phyloP scores from a whole-genome alignment of 108 stramenopile species.

The Asterionellopsis glacialis region DNA sequence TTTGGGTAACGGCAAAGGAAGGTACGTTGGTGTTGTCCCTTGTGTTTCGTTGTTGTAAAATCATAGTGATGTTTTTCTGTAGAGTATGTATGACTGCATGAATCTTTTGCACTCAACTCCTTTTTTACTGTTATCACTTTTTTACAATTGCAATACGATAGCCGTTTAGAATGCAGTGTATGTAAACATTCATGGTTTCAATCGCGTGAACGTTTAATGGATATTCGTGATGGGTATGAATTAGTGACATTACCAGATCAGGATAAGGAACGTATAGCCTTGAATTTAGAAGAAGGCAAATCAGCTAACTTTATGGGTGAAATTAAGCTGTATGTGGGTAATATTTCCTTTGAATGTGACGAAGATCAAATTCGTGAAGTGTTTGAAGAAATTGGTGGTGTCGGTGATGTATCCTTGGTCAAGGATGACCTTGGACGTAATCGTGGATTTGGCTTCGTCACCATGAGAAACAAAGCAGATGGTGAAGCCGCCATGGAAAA shows the following conservation, averaged over 20 bases:
- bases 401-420: slow-evolving; percentile 52
- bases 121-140: not conserved
- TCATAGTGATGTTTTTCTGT: no score
- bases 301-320: slow-evolving; percentile 51
- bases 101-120: no score
- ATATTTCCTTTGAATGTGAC: slow-evolving; percentile 43
- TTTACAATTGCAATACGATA: slow-evolving; percentile 1
- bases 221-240: slow-evolving; percentile 45
- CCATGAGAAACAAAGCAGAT: slow-evolving; percentile 59
- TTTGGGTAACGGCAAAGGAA: slow-evolving; percentile 60
- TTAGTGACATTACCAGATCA: slow-evolving; percentile 44
- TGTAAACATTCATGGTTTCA: slow-evolving; percentile 80
- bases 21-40: slow-evolving; percentile 31
- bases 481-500: slow-evolving; percentile 46
- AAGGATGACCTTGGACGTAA: slow-evolving; percentile 61
- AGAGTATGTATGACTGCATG: no score
- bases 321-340: slow-evolving; percentile 62
- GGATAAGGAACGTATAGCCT: slow-evolving; percentile 54
- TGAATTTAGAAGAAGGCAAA: slow-evolving; percentile 49
- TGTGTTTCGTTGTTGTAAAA: no score
- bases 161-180: slow-evolving; percentile 74
- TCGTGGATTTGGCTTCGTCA: slow-evolving; percentile 89
- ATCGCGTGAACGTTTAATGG: slow-evolving; percentile 63
- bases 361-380: slow-evolving; percentile 32
- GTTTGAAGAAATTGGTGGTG: slow-evolving; percentile 36